phyloP scores from a whole-genome alignment of 495 filamentous ascomycete genomes.

The Tetracladium setigerum region DNA sequence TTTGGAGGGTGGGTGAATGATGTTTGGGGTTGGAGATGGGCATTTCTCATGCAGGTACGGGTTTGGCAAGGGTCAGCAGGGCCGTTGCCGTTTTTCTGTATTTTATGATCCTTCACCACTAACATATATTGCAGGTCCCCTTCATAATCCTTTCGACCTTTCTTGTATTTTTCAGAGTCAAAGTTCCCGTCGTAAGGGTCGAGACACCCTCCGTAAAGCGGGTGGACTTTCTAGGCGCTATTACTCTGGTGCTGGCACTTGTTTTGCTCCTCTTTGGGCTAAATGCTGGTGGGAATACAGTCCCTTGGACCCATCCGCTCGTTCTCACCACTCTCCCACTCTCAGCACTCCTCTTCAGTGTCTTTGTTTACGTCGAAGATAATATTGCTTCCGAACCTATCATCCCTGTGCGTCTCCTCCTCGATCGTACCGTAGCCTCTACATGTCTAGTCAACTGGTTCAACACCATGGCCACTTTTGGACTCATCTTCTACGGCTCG shows the following conservation, averaged over 20 bases:
- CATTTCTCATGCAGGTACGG: slow-evolving; percentile 73
- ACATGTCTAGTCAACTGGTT: slow-evolving; percentile 74
- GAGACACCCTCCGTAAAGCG: slow-evolving; percentile 52
- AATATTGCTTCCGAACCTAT: slow-evolving; percentile 61
- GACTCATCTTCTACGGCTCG: slow-evolving; percentile 65
- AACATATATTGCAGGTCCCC: slow-evolving; percentile 17
- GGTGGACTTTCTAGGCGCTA: slow-evolving; percentile 73
- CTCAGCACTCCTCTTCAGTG: slow-evolving; percentile 48
- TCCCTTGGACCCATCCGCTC: slow-evolving; percentile 73
- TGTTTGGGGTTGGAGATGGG: slow-evolving; percentile 60
- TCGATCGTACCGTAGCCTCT: slow-evolving; percentile 59
- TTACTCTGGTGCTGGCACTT: slow-evolving; percentile 53
- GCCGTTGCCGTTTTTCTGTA: too few relatives aligned
- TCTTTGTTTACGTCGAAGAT: slow-evolving; percentile 56
- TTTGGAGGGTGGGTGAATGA: slow-evolving; percentile 80
- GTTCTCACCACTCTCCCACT: slow-evolving; percentile 60
- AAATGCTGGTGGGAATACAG: slow-evolving; percentile 71
- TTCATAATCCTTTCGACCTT: slow-evolving; percentile 52
- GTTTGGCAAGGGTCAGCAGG: too few relatives aligned
- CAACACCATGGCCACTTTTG: slow-evolving; percentile 43
- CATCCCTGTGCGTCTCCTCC: slow-evolving; percentile 68
- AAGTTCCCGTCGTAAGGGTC: slow-evolving; percentile 62
- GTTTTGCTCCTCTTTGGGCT: slow-evolving; percentile 68
- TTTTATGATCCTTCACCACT: too few relatives aligned
- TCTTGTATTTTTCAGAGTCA: slow-evolving; percentile 57